Evolutionary conservation across 805 yeast genomes (phyloP), one percentile per base, ranked within the genome.

Genomic region (Kodamaea neixiangensis): DNA sequence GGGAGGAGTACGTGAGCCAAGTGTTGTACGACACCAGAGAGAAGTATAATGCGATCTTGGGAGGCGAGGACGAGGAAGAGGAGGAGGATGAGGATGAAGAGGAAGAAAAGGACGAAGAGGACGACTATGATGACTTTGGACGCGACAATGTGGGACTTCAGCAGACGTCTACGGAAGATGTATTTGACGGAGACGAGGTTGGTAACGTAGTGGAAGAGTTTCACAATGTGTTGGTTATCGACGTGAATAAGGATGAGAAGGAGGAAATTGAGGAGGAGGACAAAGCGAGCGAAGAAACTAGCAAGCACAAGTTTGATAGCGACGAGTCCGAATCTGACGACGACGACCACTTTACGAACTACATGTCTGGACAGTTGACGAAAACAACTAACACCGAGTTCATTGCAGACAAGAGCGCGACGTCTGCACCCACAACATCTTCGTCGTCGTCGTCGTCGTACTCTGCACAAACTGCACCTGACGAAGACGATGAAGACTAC

Each of bases 21-120:
- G 86, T 90, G 0, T 75, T 94, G 54, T 88, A 87, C 54, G 96
- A 89, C 60, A 90, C 96, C 2, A 79, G 99, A 57, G 96, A 91
- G 65, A 92, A 91, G 71, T 94, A 94, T 69, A 94, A 93, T 67
- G 91, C 97, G 9, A 87, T 93, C 29, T 76, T 94, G 40, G 99
- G 99, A 17, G 96, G 93, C n/a, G 81, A 75, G 18, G 82, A 75
- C 21, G 78, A 75, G 47, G 77, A 76, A 18, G 84, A 78, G 2
- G 68, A 65, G 1, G 69, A 65, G 20, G 72, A 65, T 5, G 72
- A 64, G 7, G 68, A 63, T 19, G 57, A 51, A 11, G 60, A 58
- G 15, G 60, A 53, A 7, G 61, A 60, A 41, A 72, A 54, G 11
- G 68, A 67, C 31, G 67, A 62, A 29, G 74, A 69, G 10, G 53